phyloP scores from a whole-genome alignment of 1,284 basidiomycete genomes.

The Xerocomus cyaneibrunnescens region DNA sequence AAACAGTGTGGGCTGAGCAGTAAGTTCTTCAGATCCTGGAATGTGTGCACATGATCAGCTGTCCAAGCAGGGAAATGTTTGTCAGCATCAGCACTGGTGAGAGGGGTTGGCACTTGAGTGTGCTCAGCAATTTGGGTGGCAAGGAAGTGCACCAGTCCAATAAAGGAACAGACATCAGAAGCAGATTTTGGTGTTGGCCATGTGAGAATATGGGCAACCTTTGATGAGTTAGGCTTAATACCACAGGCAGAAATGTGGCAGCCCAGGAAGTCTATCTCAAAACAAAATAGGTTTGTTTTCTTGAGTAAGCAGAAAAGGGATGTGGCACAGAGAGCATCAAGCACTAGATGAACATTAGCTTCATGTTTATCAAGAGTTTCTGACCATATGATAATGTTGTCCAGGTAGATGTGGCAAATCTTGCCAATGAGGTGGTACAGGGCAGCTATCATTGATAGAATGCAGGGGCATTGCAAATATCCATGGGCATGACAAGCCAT shows the following conservation, averaged over 20 bases:
- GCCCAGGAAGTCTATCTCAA: not conserved
- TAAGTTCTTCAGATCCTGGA: not conserved
- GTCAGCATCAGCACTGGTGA: too few relatives aligned
- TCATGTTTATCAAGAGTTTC: constrained; percentile 32
- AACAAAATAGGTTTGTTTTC: not conserved
- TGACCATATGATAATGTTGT: constrained; percentile 42
- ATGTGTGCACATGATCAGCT: not conserved
- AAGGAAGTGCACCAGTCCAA: not conserved
- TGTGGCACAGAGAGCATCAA: not conserved
- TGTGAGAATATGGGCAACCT: not conserved
- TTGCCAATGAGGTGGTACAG: too few relatives aligned
- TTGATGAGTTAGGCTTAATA: not conserved
- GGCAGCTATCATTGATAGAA: too few relatives aligned
- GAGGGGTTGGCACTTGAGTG: not conserved
- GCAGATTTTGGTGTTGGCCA: too few relatives aligned
- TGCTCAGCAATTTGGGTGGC: not conserved
- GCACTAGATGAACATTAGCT: constrained; percentile 3
- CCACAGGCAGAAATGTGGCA: not conserved
- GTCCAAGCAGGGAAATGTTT: not conserved
- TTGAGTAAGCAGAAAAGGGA: not conserved
- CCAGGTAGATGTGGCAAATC: too few relatives aligned
- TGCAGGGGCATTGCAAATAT: too few relatives aligned
- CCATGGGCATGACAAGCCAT: constrained; percentile 34
- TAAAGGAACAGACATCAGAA: too few relatives aligned
- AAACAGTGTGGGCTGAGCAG: too few relatives aligned